phyloP scores from a whole-genome alignment of 805 yeast species.

The Saturnispora kantuleensis region DNA sequence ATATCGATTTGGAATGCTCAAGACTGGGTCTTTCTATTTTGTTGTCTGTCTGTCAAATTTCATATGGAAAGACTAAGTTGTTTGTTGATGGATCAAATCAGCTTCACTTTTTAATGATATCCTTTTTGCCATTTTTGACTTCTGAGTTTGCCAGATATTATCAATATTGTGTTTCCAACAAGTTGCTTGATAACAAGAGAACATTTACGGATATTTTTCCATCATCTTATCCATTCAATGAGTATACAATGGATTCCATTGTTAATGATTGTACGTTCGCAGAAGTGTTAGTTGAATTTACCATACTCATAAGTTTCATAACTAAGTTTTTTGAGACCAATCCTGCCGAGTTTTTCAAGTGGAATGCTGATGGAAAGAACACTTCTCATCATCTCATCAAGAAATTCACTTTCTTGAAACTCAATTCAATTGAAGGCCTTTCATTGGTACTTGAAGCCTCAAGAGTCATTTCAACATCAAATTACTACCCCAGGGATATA shows the following conservation, averaged over 20 bases:
- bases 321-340: constrained; percentile 27
- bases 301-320: constrained; percentile 48
- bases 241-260: constrained; percentile 60
- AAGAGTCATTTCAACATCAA: constrained; percentile 29
- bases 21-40: constrained; percentile 56
- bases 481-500: constrained; percentile 52
- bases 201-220: constrained; percentile 66
- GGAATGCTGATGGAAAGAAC: not conserved
- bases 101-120: constrained; percentile 36
- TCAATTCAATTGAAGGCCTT: constrained; percentile 3
- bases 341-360: constrained; percentile 3
- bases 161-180: constrained; percentile 37
- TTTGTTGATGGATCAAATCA: constrained; percentile 25
- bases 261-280: constrained; percentile 60
- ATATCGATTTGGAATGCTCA: constrained; percentile 44
- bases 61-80: constrained; percentile 17
- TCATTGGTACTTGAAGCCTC: constrained; percentile 36
- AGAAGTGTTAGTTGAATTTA: constrained; percentile 62
- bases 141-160: constrained; percentile 42
- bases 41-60: constrained; percentile 34
- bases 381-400: constrained; percentile 2
- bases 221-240: constrained; percentile 50
- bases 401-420: constrained; percentile 5
- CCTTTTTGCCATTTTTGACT: constrained; percentile 46
- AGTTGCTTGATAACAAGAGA: constrained; percentile 42